phyloP scores from a whole-genome alignment of 345 rosid genomes.

The Gossypium mustelinum region DNA sequence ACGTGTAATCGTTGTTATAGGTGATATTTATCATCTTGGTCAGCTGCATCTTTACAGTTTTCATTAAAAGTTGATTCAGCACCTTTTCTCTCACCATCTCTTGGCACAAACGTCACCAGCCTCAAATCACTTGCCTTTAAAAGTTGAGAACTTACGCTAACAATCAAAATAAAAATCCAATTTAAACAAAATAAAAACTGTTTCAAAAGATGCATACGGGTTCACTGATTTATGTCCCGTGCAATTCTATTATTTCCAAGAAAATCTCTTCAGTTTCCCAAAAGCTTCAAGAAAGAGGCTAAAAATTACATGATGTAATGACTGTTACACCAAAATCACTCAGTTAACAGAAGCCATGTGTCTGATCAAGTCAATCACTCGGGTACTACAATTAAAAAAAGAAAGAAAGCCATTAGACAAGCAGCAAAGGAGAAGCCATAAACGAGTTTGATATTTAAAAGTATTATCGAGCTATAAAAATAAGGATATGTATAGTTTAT shows the following conservation, averaged over 20 bases:
- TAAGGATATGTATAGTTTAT: slow-evolving; percentile 9
- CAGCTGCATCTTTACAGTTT: too few relatives aligned
- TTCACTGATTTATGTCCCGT: not conserved
- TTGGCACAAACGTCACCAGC: not conserved
- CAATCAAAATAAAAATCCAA: not conserved
- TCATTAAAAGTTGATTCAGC: not conserved
- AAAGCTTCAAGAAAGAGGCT: not conserved
- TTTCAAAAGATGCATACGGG: not conserved
- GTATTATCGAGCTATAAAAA: not conserved
- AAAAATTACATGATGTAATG: not conserved
- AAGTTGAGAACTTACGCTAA: not conserved
- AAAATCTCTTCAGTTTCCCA: not conserved
- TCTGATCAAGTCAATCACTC: slow-evolving; percentile 49
- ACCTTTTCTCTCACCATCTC: not conserved
- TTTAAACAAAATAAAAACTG: not conserved
- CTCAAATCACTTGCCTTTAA: not conserved
- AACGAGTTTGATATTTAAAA: not conserved
- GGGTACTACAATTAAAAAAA: slow-evolving; percentile 28
- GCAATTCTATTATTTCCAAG: not conserved
- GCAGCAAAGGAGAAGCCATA: not conserved
- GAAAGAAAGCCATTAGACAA: not conserved
- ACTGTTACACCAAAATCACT: not conserved
- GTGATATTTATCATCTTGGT: not conserved
- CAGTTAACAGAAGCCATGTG: slow-evolving; percentile 36
- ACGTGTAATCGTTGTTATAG: not conserved